A percentile compares a stretch with the other conserved stretches of the same genome.
Evolutionary conservation across 805 yeast genomes (phyloP).

Genomic region (Starmerella asiatica): DNA sequence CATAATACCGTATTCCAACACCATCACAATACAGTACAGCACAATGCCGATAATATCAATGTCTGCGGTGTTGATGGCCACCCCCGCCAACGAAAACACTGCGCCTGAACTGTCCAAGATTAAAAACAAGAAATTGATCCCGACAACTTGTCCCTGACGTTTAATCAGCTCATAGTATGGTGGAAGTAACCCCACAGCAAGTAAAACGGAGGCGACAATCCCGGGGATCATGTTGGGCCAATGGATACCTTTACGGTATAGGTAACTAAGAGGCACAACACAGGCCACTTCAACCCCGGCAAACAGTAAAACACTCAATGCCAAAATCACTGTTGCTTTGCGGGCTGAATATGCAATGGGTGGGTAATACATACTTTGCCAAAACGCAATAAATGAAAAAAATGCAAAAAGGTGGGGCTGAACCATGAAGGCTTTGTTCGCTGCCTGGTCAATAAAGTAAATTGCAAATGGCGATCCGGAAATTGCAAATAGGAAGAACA

Average conservation of each 20-base stretch:
- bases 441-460: slow-evolving; percentile 60
- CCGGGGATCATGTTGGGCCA: slow-evolving; percentile 83
- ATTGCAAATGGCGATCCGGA: slow-evolving; percentile 75
- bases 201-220: slow-evolving; percentile 56
- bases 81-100: slow-evolving; percentile 52
- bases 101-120: slow-evolving; percentile 73
- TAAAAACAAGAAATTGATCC: slow-evolving; percentile 73
- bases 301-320: slow-evolving; percentile 32
- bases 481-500: slow-evolving; percentile 75
- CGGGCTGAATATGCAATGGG: slow-evolving; percentile 34
- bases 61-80: slow-evolving; percentile 40
- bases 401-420: slow-evolving; percentile 78
- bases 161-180: slow-evolving; percentile 77
- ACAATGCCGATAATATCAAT: slow-evolving; percentile 70
- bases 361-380: slow-evolving; percentile 60
- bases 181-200: slow-evolving; percentile 71
- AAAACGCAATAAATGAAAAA: slow-evolving; percentile 53
- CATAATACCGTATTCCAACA: slow-evolving; percentile 65
- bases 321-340: slow-evolving; percentile 30
- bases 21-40: slow-evolving; percentile 60
- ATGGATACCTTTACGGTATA: slow-evolving; percentile 34
- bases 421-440: slow-evolving; percentile 63
- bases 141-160: slow-evolving; percentile 72
- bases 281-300: slow-evolving; percentile 58
- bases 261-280: slow-evolving; percentile 52